Evolutionary conservation across 148 eudicot species (phyloP), one percentile per base, ranked within the genome.

Genomic region (Dianthus caryophyllus): DNA sequence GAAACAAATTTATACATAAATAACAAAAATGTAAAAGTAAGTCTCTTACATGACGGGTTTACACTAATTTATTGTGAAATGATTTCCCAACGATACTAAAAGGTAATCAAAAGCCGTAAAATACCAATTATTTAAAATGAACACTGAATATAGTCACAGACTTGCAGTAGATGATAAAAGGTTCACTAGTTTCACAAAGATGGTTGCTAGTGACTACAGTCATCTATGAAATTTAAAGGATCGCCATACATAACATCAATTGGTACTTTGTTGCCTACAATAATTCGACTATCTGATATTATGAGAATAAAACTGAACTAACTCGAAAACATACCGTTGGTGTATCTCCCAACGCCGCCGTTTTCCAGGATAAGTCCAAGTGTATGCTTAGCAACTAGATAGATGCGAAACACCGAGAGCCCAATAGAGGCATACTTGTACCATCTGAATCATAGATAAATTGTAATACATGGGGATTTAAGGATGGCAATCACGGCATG

Each of bases 371-470:
- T 58, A 79, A 73, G 73, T 68, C 82, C 86, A 67, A 90, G 68
- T 25, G 87, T 90, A 81, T 82, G 90, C 83, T 88, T 95, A 27
- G 93, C 91, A 57, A 90, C 73, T 61, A 95, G 81, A 79, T 77
- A 95, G 51, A 79, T 75, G 59, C 99, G 97, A 74, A 95, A 83
- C 10, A 79, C 81, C 53, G 96, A 72, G 77, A 90, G 85, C 7
- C 99, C 97, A 69, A 84, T 17, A 5, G 99, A 95, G 5, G 96
- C 96, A 71, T 75, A 90, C 74, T 85, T 88, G 71, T 85, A 95
- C 97, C 78, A 82, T 83, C 99, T 95, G 87, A 65, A 65, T 50
- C 68, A 80, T 20, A 31, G n/a, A 75, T 20, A 62, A 36, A 7
- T 9, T 77, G 29, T 55, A 65, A 31, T 6, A 50, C 20, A 21